Evolutionary conservation across 305 asterid species (phyloP), one percentile per base, ranked within the genome.

Genomic region (Coffea humblotiana): DNA sequence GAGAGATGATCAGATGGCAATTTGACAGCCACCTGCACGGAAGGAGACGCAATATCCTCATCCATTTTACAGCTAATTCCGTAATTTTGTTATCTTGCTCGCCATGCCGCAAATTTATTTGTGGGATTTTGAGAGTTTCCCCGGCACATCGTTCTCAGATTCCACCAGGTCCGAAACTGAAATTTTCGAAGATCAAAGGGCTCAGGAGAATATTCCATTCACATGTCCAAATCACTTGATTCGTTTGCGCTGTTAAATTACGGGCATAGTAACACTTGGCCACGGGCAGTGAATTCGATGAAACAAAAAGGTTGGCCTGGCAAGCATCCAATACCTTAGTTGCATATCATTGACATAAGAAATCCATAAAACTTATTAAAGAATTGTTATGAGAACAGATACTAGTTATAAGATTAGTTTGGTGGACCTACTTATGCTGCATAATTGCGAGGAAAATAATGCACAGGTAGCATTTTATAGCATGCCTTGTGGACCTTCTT

Each of bases 401-500:
- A 3, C 32, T 27, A 21, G n/a, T n/a, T 10, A 25, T 29, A 23
- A 25, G n/a, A 76, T n/a, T 5, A 23, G 21, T 12, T 21, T 52
- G 27, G 19, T 43, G 76, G 77, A 25, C 71, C 35, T 45, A 72
- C 48, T 35, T 2, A 1, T 15, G 32, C 43, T 15, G 32, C 43
- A 40, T 40, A 40, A 40, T 40, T 40, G 5, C 6, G 43, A 5
- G 43, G 6, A 40, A 40, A 40, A 40, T 3, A 40, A 40, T 40
- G 11, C 51, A 68, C 81, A 68, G 75, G 76, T 78, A 76, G 75
- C 81, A 25, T 15, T 23, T 12, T 56, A 12, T 12, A 69, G 54
- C 76, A 27, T 66, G 74, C 40, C 29, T 6, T 69, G 75, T 77
- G 52, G 35, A 21, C 37, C 52, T 25, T 18, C 40, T 14, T 11